Conservation (phyloP, 495 filamentous ascomycete species). For the Aspergillus ostianus region DNA sequence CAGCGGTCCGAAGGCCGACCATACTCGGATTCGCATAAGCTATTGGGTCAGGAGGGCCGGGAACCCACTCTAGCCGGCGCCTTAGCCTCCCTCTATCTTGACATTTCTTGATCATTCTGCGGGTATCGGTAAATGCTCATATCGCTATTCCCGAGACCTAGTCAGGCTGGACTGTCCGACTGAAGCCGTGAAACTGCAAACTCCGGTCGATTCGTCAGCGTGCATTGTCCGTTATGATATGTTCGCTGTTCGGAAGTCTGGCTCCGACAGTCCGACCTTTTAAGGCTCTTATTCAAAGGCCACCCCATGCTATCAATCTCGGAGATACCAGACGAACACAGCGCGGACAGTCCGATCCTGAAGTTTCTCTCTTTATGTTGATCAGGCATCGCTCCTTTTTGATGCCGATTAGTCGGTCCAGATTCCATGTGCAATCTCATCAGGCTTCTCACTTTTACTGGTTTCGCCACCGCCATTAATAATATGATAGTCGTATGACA, state of each 20-base stretch:
- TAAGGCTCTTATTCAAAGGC: background rate
- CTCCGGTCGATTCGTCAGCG: background rate
- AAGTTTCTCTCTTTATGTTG: background rate
- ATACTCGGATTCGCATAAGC: background rate
- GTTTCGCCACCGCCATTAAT: background rate
- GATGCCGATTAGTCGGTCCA: background rate
- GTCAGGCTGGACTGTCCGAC: background rate
- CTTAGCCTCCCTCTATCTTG: constrained; percentile 4
- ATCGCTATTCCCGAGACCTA: background rate
- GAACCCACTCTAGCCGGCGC: constrained; percentile 8
- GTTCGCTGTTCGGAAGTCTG: background rate
- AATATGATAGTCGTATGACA: background rate
- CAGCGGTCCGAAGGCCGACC: constrained; percentile 4
- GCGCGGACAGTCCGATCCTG: background rate
- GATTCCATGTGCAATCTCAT: background rate
- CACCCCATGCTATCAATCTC: background rate
- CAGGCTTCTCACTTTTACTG: background rate
- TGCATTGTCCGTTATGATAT: background rate
- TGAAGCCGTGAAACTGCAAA: too few relatives aligned
- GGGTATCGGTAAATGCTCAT: constrained; percentile 1
- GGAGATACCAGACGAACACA: background rate
- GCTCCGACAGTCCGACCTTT: too few relatives aligned
- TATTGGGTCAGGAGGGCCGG: background rate
- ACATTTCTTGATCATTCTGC: background rate
- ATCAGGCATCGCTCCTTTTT: background rate